These are phyloP conservation scores for Ceratocystiopsis brevicomis DNA, from an alignment of 2,329 filamentous ascomycete genomes.

Conservation along the genomic window DNA sequence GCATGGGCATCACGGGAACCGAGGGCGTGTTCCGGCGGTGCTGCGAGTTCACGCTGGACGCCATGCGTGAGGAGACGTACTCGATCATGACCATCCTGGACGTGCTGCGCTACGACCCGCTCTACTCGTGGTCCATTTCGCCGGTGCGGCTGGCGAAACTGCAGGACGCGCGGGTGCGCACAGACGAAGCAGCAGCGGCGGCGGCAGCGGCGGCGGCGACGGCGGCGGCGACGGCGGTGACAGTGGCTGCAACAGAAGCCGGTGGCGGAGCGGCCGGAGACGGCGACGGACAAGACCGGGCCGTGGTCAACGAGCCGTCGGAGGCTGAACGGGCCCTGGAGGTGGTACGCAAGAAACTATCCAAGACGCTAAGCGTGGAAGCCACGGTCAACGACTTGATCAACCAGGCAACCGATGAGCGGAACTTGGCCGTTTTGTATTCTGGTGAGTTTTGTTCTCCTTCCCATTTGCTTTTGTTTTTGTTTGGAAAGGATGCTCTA, in stretches of 20 bases:
- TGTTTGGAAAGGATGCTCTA: neutral
- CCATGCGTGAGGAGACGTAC: conserved; percentile 83
- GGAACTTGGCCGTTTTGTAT: conserved; percentile 80
- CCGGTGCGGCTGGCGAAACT: conserved; percentile 45
- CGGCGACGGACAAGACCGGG: conserved; percentile 15
- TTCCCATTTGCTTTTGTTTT: neutral
- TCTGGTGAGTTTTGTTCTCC: conserved; percentile 35
- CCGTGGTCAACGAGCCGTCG: conserved; percentile 33
- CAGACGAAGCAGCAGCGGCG: conserved; percentile 20
- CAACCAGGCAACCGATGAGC: conserved; percentile 84
- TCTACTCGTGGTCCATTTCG: conserved; percentile 90
- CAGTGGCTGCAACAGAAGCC: too few relatives aligned
- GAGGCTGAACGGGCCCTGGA: conserved; percentile 86
- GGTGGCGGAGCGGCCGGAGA: neutral
- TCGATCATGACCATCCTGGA: conserved; percentile 98
- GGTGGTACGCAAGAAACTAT: conserved; percentile 88
- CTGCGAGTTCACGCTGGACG: conserved; percentile 92
- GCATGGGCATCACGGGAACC: conserved; percentile 86
- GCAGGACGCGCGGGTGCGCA: conserved; percentile 33
- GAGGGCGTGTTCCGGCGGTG: conserved; percentile 96
- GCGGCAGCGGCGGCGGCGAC: conserved; percentile 7
- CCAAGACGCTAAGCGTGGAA: conserved; percentile 80
- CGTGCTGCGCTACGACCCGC: conserved; percentile 89
- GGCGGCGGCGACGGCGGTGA: conserved; percentile 17
- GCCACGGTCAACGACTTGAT: conserved; percentile 96